These are phyloP conservation scores for Aspergillus fructus DNA, from an alignment of 2,329 filamentous ascomycete species.

Conservation along the genomic window DNA sequence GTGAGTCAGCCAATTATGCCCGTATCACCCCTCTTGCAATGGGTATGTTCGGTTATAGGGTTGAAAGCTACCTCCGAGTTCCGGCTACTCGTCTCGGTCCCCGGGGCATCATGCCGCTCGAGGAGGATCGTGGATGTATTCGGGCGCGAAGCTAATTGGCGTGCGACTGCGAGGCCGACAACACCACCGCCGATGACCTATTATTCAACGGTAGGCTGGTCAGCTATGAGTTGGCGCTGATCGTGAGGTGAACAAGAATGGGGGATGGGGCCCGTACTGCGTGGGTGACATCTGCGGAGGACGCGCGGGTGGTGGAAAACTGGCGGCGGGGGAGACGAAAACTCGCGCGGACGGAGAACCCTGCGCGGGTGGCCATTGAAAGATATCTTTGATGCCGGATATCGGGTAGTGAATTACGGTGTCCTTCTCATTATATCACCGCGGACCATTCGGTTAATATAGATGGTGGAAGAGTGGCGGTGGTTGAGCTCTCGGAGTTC, in stretches of 20 bases:
- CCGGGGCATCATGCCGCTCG: slow-evolving; percentile 72
- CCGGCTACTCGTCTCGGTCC: slow-evolving; percentile 83
- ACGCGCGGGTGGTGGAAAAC: slow-evolving; percentile 46
- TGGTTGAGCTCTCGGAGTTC: background rate
- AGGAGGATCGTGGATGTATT: slow-evolving; percentile 71
- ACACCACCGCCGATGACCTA: slow-evolving; percentile 68
- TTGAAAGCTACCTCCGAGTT: slow-evolving; percentile 70
- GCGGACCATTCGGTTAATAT: background rate
- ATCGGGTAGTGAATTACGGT: background rate
- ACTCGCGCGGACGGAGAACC: slow-evolving; percentile 11
- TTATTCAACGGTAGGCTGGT: background rate
- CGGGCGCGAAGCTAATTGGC: slow-evolving; percentile 63
- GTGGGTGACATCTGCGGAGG: slow-evolving; percentile 61
- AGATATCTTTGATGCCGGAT: background rate
- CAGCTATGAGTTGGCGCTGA: background rate
- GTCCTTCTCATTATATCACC: background rate
- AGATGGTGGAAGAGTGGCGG: background rate
- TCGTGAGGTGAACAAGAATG: background rate
- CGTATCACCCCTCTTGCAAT: background rate
- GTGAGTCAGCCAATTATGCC: background rate
- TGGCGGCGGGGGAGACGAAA: slow-evolving; percentile 19
- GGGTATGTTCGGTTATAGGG: background rate
- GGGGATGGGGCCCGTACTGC: slow-evolving; percentile 40
- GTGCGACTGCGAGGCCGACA: slow-evolving; percentile 77
- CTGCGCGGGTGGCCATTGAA: slow-evolving; percentile 18